Base-by-base conservation (phyloP, 768 basidiomycete species). In the Phlegmacium glaucopus region DNA sequence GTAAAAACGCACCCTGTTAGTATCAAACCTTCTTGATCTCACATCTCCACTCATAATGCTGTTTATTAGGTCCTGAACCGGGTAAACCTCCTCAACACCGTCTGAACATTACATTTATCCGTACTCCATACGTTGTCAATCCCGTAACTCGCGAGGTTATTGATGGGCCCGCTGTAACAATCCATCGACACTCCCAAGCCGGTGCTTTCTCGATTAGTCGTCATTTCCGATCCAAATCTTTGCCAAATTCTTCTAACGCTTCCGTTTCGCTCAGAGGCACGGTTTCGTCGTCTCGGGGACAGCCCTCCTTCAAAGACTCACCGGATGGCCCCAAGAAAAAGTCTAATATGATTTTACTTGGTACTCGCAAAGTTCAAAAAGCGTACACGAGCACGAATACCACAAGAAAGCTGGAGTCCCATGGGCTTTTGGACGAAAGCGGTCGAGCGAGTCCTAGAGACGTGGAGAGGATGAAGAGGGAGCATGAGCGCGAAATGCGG, bases 141-240 rank as follows among this genome's bases (percentile, higher is more conserved):
- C 56, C 58, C 39, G 54, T 48, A 11, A 46, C 49, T 27, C 49
- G 56, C 4, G 72, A 71, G 29, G 66, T 62, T 6, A 66, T 64
- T 27, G 74, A 73, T 28, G 84, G 86, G 1, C 87, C 88, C 0
- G 69, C 72, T 17, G 74, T 79, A 28, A 82, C 85, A 45, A 80
- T 92, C 27, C 90, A 92, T 65, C 88, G 87, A 54, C 90, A 92
- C 60, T 88, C 90, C 1, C 81, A 85, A 45, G 85, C 85, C 4
- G 67, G 78, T 26, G 90, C 87, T 1, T 90, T 90, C 64, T 90
- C 89, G 0, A 79, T 92, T 40, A 83, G 85, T 63, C 79, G 90
- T 18, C 78, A 79, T 46, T 80, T 85, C 44, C 63, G 66, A 15
- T 45, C 49, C 35, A 61, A 42, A 39, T 41, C 49, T 11, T 34